phyloP scores from a whole-genome alignment of 1,284 basidiomycete species.

The Singerocomus rubriflavus region DNA sequence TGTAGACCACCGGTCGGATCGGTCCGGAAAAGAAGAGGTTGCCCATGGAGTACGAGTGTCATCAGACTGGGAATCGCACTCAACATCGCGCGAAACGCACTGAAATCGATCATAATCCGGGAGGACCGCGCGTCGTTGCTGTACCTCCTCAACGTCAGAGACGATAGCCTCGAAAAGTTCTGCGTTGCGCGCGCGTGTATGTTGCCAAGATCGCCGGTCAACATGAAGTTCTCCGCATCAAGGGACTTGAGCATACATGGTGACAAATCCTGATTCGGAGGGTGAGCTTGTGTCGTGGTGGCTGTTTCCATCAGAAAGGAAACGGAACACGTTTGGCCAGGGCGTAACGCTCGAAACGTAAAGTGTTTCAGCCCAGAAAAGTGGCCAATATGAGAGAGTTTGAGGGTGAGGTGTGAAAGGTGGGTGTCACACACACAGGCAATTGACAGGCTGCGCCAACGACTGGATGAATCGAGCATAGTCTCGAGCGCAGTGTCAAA shows the following conservation, averaged over 20 bases:
- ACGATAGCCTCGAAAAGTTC: slow-evolving; percentile 23
- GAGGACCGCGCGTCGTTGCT: slow-evolving; percentile 27
- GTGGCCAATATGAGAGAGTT: slow-evolving; percentile 20
- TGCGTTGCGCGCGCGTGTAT: slow-evolving; percentile 16
- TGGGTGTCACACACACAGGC: slow-evolving; percentile 27
- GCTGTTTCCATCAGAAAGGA: slow-evolving; percentile 24
- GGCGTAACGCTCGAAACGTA: slow-evolving; percentile 29
- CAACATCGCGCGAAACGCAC: slow-evolving; percentile 28
- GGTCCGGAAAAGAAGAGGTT: slow-evolving; percentile 27
- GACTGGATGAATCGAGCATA: slow-evolving; percentile 26
- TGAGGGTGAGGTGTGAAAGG: slow-evolving; percentile 29
- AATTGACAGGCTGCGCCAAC: slow-evolving; percentile 29
- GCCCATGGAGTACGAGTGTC: slow-evolving; percentile 28
- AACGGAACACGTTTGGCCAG: slow-evolving; percentile 29
- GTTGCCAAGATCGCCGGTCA: slow-evolving; percentile 20
- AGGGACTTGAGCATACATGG: slow-evolving; percentile 26
- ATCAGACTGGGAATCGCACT: slow-evolving; percentile 22
- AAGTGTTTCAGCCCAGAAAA: slow-evolving; percentile 29
- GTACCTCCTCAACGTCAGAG: slow-evolving; percentile 29
- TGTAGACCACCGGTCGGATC: slow-evolving; percentile 11
- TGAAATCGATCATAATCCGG: slow-evolving; percentile 30
- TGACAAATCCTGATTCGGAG: not conserved
- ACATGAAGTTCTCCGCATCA: slow-evolving; percentile 29
- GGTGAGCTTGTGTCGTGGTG: slow-evolving; percentile 7
- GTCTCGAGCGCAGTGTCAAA: slow-evolving; percentile 28